Evolutionary conservation across 2,329 filamentous ascomycete species (phyloP).

Genomic region (Colletotrichum destructivum): DNA sequence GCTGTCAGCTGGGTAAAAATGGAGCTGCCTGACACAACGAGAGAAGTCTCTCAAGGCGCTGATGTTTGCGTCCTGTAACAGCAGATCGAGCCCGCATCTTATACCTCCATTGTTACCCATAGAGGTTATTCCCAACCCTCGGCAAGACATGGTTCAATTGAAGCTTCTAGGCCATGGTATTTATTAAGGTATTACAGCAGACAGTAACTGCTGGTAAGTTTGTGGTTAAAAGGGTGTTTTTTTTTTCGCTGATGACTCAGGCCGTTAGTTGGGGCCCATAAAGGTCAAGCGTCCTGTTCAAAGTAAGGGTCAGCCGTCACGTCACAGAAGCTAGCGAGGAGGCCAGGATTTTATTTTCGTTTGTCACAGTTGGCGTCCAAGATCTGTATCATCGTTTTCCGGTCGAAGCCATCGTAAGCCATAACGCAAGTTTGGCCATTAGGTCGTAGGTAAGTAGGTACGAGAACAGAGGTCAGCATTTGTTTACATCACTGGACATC

Average conservation of each 20-base stretch:
- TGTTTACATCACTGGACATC: neutral
- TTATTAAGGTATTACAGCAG: too few species aligned
- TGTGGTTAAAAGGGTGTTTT: too few species aligned
- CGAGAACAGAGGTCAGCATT: neutral
- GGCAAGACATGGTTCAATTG: too few species aligned
- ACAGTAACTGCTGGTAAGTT: too few species aligned
- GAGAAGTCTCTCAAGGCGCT: neutral
- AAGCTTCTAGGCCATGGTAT: too few species aligned
- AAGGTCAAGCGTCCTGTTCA: too few species aligned
- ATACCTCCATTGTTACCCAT: too few species aligned
- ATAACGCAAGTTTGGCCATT: neutral
- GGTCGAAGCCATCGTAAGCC: neutral
- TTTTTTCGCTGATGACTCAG: too few species aligned
- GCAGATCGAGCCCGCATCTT: too few species aligned
- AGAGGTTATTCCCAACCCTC: too few species aligned
- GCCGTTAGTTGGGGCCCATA: too few species aligned
- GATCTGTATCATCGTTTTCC: neutral
- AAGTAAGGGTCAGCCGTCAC: neutral
- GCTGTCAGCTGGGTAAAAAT: constrained; percentile 16
- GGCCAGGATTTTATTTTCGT: neutral
- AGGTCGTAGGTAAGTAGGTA: neutral
- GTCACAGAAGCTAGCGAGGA: neutral
- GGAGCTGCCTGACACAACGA: constrained; percentile 5
- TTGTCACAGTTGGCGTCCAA: neutral
- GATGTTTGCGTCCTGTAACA: neutral